phyloP scores from a whole-genome alignment of 2,329 filamentous ascomycete genomes.

The Alternaria sp. region DNA sequence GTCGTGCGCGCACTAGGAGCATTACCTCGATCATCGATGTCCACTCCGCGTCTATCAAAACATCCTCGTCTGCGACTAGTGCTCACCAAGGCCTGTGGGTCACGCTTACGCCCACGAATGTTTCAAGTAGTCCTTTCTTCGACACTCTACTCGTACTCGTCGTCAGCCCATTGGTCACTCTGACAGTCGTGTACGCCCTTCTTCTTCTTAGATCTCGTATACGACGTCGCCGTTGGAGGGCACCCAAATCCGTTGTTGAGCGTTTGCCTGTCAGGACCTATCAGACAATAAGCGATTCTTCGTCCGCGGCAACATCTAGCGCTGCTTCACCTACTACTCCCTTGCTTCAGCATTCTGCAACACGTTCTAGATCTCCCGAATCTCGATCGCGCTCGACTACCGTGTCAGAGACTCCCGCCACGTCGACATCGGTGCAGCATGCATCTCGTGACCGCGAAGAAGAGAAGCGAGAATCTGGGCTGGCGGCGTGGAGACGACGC shows the following conservation, averaged over 20 bases:
- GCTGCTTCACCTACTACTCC: conserved; percentile 78
- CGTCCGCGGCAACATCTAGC: conserved; percentile 66
- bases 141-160: conserved; percentile 97
- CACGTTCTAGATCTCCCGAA: conserved; percentile 45
- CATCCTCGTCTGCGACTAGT: conserved; percentile 36
- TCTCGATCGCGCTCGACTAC: conserved; percentile 70
- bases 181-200: conserved; percentile 91
- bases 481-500: conserved; percentile 61
- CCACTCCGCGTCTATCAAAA: conserved; percentile 24
- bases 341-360: conserved; percentile 64
- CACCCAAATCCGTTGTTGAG: conserved; percentile 96
- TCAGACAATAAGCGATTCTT: conserved; percentile 75
- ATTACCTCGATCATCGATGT: conserved; percentile 24
- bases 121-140: conserved; percentile 89
- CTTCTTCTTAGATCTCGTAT: conserved; percentile 88
- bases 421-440: conserved; percentile 37
- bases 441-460: conserved; percentile 48
- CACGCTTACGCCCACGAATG: conserved; percentile 88
- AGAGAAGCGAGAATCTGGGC: conserved; percentile 60
- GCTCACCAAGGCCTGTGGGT: conserved; percentile 87
- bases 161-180: conserved; percentile 87
- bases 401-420: conserved; percentile 63
- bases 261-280: conserved; percentile 94
- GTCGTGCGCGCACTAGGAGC: conserved; percentile 20
- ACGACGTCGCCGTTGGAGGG: conserved; percentile 87